phyloP scores from a whole-genome alignment of 2,329 filamentous ascomycete genomes.

The Camillea tinctor region DNA sequence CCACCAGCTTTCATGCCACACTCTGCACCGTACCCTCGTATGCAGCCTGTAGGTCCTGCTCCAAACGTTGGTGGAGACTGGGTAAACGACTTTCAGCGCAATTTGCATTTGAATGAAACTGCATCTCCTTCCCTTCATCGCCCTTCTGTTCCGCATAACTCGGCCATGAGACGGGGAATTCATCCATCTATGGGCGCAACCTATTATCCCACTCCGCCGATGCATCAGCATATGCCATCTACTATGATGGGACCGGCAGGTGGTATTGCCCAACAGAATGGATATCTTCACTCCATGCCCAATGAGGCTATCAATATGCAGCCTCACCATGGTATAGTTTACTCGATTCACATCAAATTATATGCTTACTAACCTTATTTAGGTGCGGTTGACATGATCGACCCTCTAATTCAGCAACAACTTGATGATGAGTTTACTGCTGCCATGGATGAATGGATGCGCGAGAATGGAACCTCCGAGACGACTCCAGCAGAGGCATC shows the following conservation, averaged over 20 bases:
- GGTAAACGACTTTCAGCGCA: constrained; percentile 46
- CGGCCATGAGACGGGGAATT: not conserved
- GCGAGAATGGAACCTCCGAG: constrained; percentile 11
- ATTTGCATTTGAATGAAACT: constrained; percentile 35
- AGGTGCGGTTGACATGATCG: not conserved
- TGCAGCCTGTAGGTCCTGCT: not conserved
- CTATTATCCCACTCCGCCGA: not conserved
- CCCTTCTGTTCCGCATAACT: not conserved
- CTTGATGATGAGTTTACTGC: constrained; percentile 16
- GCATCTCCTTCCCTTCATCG: not conserved
- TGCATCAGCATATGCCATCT: not conserved
- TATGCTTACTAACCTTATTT: constrained; percentile 1
- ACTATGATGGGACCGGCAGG: not conserved
- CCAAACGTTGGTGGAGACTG: constrained; percentile 25
- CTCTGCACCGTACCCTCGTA: not conserved
- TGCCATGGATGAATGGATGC: constrained; percentile 24
- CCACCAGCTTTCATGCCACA: not conserved
- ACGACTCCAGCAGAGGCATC: not conserved
- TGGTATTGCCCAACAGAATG: not conserved
- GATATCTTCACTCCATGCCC: not conserved
- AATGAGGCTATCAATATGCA: not conserved
- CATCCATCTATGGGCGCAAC: not conserved
- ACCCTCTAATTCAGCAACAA: constrained; percentile 2
- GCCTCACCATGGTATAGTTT: constrained; percentile 49
- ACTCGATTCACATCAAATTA: constrained; percentile 17